phyloP scores from a whole-genome alignment of 2,329 filamentous ascomycete species.

The Colletotrichum cuscutae region DNA sequence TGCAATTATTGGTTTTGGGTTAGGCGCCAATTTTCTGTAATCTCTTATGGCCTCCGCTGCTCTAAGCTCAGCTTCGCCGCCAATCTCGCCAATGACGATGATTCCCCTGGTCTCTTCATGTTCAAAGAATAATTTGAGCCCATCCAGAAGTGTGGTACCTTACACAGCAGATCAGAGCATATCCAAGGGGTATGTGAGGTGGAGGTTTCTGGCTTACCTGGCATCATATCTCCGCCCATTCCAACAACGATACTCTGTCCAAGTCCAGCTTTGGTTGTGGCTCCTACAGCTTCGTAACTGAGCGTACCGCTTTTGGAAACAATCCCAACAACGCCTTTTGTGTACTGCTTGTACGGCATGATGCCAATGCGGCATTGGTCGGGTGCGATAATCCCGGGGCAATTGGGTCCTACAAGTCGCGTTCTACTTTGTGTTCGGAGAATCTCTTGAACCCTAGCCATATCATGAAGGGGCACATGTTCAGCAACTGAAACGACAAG shows the following conservation, averaged over 20 bases:
- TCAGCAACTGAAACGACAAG: constrained; percentile 84
- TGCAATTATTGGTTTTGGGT: constrained; percentile 73
- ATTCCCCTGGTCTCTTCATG: constrained; percentile 77
- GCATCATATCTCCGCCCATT: constrained; percentile 80
- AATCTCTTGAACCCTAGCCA: constrained; percentile 76
- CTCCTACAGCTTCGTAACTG: constrained; percentile 82
- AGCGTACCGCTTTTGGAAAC: constrained; percentile 84
- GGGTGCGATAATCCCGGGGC: constrained; percentile 82
- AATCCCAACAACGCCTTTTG: constrained; percentile 75
- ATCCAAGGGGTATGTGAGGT: not conserved
- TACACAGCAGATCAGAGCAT: not conserved
- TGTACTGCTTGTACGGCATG: constrained; percentile 53
- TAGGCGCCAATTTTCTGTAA: constrained; percentile 65
- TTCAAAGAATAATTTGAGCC: constrained; percentile 72
- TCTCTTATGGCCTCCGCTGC: constrained; percentile 77
- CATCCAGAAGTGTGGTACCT: constrained; percentile 77
- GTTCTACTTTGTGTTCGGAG: constrained; percentile 77
- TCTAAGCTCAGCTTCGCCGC: constrained; percentile 74
- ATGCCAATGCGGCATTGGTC: constrained; percentile 67
- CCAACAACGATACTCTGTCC: constrained; percentile 83
- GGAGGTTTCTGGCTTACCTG: constrained; percentile 55
- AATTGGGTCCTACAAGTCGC: constrained; percentile 82
- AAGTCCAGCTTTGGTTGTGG: constrained; percentile 77
- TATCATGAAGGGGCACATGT: constrained; percentile 82
- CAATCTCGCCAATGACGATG: constrained; percentile 78